A percentile compares a stretch with the other conserved stretches of the same genome.
Evolutionary conservation across 1,284 basidiomycete species (phyloP).

Genomic region (Papiliotrema terrestris): DNA sequence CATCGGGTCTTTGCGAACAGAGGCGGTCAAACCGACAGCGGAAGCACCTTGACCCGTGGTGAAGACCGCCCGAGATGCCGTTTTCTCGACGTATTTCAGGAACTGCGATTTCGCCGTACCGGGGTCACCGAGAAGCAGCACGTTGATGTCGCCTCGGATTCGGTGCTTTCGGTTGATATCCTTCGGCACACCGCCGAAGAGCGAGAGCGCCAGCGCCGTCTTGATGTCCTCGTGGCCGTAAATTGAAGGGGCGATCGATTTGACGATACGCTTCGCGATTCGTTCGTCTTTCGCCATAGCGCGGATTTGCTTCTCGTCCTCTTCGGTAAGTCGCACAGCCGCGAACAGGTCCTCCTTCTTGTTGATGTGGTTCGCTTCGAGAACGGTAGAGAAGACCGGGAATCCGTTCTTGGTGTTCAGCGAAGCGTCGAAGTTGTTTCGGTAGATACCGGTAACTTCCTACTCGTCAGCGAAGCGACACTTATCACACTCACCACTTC

Average conservation of each 20-base stretch:
- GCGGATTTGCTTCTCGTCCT: constrained; percentile 91
- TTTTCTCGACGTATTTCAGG: constrained; percentile 98
- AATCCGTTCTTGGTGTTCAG: constrained; percentile 99
- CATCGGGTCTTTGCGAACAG: constrained; percentile 94
- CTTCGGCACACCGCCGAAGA: constrained; percentile 91
- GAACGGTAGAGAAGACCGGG: constrained; percentile 96
- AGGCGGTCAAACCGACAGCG: constrained; percentile 96
- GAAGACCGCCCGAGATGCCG: constrained; percentile 94
- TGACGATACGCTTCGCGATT: constrained; percentile 94
- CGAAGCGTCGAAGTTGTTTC: constrained; percentile 98
- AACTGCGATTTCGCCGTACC: constrained; percentile 99
- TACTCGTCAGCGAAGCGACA: constrained; percentile 35
- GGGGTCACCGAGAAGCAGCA: constrained; percentile 92
- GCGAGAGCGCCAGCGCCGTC: constrained; percentile 88
- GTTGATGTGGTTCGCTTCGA: constrained; percentile 96
- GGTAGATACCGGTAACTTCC: constrained; percentile 96
- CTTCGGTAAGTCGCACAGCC: constrained; percentile 91
- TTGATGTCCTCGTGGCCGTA: constrained; percentile 99
- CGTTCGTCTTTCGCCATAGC: constrained; percentile 82
- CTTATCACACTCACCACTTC: constrained; percentile 70
- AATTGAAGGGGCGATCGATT: constrained; percentile 96
- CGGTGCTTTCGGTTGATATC: constrained; percentile 95
- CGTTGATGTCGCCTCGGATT: constrained; percentile 95
- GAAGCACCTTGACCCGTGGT: constrained; percentile 97
- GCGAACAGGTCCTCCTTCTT: constrained; percentile 94